These are phyloP conservation scores for Colletotrichum neosansevieriae DNA, from an alignment of 2,329 filamentous ascomycete genomes.

Conservation along the genomic window DNA sequence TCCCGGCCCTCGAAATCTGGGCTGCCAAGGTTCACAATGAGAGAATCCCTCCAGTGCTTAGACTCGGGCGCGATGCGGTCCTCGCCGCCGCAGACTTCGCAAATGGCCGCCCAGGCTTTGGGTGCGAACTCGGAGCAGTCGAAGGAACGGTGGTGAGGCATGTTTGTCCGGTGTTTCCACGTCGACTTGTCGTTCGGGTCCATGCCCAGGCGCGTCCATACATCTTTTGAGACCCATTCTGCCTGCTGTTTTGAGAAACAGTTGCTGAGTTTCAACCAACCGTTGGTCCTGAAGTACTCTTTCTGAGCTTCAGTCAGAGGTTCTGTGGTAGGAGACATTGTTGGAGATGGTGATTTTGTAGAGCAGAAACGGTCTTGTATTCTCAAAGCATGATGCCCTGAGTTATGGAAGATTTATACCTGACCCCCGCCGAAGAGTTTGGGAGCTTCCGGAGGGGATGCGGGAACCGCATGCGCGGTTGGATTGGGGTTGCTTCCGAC, in stretches of 20 bases:
- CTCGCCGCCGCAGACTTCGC: slow-evolving; percentile 74
- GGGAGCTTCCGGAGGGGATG: slow-evolving; percentile 1
- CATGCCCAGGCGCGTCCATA: slow-evolving; percentile 77
- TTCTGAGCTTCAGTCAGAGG: slow-evolving; percentile 54
- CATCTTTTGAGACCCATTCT: slow-evolving; percentile 51
- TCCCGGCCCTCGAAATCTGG: slow-evolving; percentile 62
- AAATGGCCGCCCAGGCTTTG: slow-evolving; percentile 74
- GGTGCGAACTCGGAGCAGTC: slow-evolving; percentile 69
- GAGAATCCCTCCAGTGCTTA: slow-evolving; percentile 73
- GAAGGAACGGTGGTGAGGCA: slow-evolving; percentile 71
- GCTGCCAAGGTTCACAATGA: slow-evolving; percentile 78
- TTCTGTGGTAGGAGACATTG: slow-evolving; percentile 34
- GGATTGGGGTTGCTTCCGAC: neutral
- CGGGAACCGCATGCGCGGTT: slow-evolving; percentile 19
- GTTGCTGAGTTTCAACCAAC: slow-evolving; percentile 50
- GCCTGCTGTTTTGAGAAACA: slow-evolving; percentile 56
- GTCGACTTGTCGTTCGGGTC: slow-evolving; percentile 72
- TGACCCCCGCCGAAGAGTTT: neutral
- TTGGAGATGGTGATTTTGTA: no score
- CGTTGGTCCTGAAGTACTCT: slow-evolving; percentile 55
- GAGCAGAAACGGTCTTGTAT: no score
- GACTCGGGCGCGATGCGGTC: slow-evolving; percentile 61
- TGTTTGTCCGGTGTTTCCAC: slow-evolving; percentile 73
- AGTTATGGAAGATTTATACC: neutral
- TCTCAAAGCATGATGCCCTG: no score